These are phyloP conservation scores for Apophysomyces sp. DNA, from an alignment of 371 early-diverging fungal species.

Conservation along the genomic window DNA sequence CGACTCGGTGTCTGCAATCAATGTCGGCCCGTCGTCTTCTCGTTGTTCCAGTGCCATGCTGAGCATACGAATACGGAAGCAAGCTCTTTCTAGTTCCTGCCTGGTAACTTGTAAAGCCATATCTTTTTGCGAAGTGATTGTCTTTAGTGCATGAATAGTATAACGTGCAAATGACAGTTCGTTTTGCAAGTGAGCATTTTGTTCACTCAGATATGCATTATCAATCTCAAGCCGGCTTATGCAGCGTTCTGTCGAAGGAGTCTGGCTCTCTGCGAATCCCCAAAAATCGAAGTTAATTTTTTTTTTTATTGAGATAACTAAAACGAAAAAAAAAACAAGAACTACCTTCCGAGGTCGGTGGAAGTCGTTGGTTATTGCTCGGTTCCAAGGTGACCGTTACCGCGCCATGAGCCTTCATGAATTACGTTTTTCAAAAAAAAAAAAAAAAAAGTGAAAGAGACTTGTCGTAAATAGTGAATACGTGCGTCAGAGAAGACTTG, in stretches of 20 bases:
- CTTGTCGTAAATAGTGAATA: too few species aligned
- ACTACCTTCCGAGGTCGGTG: too few species aligned
- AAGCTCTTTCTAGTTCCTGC: constrained; percentile 50
- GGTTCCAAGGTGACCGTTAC: too few species aligned
- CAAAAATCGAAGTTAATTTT: neutral
- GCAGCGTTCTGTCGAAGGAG: neutral
- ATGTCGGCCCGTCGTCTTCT: neutral
- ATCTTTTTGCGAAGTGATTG: constrained; percentile 38
- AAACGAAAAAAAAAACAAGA: too few species aligned
- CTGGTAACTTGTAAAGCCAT: constrained; percentile 33
- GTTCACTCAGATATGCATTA: constrained; percentile 37
- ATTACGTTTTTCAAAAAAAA: too few species aligned
- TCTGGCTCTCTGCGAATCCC: neutral
- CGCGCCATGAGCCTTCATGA: too few species aligned
- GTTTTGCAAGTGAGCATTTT: constrained; percentile 36
- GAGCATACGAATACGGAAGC: constrained; percentile 32
- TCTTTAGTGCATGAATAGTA: constrained; percentile 41
- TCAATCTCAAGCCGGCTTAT: constrained; percentile 37
- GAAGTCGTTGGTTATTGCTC: too few species aligned
- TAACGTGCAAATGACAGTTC: constrained; percentile 43
- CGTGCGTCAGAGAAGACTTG: too few species aligned
- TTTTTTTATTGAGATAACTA: too few species aligned
- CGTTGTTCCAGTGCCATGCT: constrained; percentile 13
- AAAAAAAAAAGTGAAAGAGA: too few species aligned
- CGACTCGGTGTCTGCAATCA: neutral